Conservation (phyloP, 2,329 filamentous ascomycete genomes). For the Endoconidiophora polonica region DNA sequence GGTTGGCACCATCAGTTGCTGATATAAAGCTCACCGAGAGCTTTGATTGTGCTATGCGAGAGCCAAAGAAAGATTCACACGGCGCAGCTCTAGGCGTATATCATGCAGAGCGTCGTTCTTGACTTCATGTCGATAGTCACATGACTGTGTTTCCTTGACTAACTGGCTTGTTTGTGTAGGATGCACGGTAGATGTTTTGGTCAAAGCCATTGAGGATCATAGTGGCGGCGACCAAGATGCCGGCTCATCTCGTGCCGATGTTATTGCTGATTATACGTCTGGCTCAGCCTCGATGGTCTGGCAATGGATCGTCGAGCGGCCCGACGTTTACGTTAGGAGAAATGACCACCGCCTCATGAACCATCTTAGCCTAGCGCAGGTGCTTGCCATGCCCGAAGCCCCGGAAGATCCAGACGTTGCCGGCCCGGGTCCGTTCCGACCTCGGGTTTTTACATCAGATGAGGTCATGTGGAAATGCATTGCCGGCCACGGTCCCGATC, state of each 20-base stretch:
- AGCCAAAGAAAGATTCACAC: neutral
- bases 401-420: neutral
- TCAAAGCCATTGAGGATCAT: neutral
- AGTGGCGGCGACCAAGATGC: neutral
- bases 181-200: neutral
- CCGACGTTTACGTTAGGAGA: conserved; percentile 15
- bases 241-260: neutral
- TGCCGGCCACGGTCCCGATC: conserved; percentile 41
- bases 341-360: conserved; percentile 14
- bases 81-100: neutral
- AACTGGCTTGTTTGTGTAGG: neutral
- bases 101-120: neutral
- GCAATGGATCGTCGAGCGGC: conserved; percentile 16
- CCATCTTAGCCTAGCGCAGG: conserved; percentile 13
- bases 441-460: conserved; percentile 32
- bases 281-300: conserved; percentile 12
- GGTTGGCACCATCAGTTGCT: neutral
- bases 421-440: conserved; percentile 10
- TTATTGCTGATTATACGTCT: neutral
- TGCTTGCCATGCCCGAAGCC: conserved; percentile 13
- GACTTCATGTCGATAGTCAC: neutral
- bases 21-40: neutral
- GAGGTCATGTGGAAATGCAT: conserved; percentile 42
- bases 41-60: neutral
- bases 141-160: neutral